Evolutionary conservation across 768 basidiomycete genomes (phyloP).

Genomic region (Termitomyces sp.): DNA sequence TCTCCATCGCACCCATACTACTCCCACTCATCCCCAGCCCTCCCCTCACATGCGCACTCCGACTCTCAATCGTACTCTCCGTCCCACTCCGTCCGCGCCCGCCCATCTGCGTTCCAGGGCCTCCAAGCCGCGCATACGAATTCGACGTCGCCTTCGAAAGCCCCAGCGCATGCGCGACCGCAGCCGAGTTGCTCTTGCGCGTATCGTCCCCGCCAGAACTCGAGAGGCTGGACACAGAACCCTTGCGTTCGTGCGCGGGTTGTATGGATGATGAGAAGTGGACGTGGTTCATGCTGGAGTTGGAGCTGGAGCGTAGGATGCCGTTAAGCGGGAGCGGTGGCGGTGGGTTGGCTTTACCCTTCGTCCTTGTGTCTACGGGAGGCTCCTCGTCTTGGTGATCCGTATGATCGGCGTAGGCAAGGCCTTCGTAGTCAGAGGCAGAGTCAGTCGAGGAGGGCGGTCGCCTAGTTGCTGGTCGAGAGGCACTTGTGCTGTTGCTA

Average conservation of each 20-base stretch:
- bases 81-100: conserved; percentile 21
- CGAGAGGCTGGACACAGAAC: conserved; percentile 13
- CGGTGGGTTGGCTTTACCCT: conserved; percentile 21
- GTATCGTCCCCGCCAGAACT: conserved; percentile 10
- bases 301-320: conserved; percentile 25
- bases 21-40: conserved; percentile 9
- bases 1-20: conserved; percentile 20
- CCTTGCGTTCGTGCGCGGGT: conserved; percentile 8
- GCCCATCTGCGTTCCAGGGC: conserved; percentile 30
- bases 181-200: conserved; percentile 31
- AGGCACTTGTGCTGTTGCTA: not conserved
- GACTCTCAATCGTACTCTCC: conserved; percentile 25
- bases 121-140: conserved; percentile 35
- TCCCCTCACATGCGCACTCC: conserved; percentile 31
- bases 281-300: conserved; percentile 18
- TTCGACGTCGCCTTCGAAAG: conserved; percentile 38
- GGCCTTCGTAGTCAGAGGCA: conserved; percentile 40
- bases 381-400: conserved; percentile 39
- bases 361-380: conserved; percentile 17
- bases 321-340: conserved; percentile 21
- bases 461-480: not conserved
- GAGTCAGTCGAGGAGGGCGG: conserved; percentile 27
- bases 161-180: conserved; percentile 42
- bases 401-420: conserved; percentile 50
- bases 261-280: conserved; percentile 18